A percentile compares a stretch with the other conserved stretches of the same genome.
phyloP scores from a whole-genome alignment of 2,329 filamentous ascomycete species.

The Nemania bipapillata region DNA sequence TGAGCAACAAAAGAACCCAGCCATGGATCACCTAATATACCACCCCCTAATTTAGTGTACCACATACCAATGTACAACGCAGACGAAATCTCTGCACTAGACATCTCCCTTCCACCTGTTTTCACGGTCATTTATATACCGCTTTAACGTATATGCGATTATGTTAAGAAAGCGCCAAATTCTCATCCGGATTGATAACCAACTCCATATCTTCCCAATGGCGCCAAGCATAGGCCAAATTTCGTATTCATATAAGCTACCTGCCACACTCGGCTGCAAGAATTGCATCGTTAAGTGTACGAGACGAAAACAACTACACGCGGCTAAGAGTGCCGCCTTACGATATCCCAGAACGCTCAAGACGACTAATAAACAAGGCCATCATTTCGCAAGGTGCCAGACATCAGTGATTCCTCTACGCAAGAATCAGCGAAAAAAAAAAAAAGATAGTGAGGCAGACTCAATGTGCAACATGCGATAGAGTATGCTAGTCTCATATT shows the following conservation, averaged over 20 bases:
- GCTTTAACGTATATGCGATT: background rate
- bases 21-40: background rate
- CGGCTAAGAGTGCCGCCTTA: background rate
- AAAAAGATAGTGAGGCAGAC: background rate
- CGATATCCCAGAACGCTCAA: background rate
- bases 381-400: background rate
- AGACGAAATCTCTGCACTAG: background rate
- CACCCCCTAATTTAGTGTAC: background rate
- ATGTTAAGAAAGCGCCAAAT: background rate
- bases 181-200: background rate
- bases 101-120: background rate
- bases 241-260: background rate
- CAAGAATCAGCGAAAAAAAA: background rate
- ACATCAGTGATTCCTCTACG: background rate
- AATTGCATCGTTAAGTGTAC: background rate
- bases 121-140: no score
- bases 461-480: background rate
- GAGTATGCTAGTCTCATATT: background rate
- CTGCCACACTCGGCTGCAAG: background rate
- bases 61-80: background rate
- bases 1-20: background rate
- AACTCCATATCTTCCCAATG: background rate
- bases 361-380: background rate
- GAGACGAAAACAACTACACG: background rate
- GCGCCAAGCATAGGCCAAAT: background rate